phyloP scores from a whole-genome alignment of 495 filamentous ascomycete genomes.

The Penicillium riverlandense region DNA sequence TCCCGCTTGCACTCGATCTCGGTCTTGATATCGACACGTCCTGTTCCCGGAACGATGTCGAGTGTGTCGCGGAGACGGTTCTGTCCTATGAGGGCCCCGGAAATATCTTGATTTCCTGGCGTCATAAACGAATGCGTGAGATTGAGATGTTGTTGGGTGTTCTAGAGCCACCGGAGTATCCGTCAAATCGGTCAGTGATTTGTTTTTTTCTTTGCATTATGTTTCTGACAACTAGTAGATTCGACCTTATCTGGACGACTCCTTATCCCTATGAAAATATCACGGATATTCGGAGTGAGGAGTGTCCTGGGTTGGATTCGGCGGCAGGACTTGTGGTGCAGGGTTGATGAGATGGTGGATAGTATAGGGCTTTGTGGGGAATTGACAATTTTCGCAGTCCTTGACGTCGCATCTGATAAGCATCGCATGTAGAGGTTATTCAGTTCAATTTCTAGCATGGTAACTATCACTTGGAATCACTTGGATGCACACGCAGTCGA shows the following conservation, averaged over 20 bases:
- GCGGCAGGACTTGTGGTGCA: constrained; percentile 9
- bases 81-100: constrained; percentile 14
- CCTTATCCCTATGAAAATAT: constrained; percentile 32
- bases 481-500: too few species aligned
- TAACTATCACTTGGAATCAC: too few species aligned
- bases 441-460: too few species aligned
- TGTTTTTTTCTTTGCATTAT: neutral
- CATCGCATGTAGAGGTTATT: too few species aligned
- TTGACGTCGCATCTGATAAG: neutral
- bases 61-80: constrained; percentile 18
- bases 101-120: constrained; percentile 28
- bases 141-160: constrained; percentile 16
- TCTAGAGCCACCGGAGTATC: constrained; percentile 13
- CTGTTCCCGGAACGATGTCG: constrained; percentile 18
- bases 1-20: constrained; percentile 40
- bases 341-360: constrained; percentile 1
- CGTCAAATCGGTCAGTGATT: constrained; percentile 19
- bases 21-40: constrained; percentile 37
- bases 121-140: constrained; percentile 15
- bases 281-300: constrained; percentile 27
- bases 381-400: too few species aligned
- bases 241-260: constrained; percentile 44
- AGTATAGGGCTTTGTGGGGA: too few species aligned
- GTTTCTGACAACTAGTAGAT: constrained; percentile 17
- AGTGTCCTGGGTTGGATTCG: constrained; percentile 36